Conservation (phyloP, 176 grass and related monocot genomes). For the Musa schizocarpa region DNA sequence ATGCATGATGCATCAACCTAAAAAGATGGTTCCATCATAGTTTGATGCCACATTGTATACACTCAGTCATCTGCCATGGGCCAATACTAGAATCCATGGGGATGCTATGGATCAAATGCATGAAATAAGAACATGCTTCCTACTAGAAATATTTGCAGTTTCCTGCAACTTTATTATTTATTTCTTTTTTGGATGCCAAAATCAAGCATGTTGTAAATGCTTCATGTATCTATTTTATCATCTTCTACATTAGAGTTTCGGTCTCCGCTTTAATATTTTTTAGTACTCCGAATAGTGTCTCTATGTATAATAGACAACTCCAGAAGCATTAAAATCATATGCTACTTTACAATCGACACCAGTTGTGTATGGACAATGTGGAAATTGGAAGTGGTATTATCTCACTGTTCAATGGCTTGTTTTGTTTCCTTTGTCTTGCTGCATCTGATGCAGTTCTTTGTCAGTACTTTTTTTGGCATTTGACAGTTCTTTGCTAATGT, state of each 20-base stretch:
- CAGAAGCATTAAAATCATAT: neutral
- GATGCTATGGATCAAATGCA: neutral
- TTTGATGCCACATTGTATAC: neutral
- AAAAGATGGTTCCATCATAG: neutral
- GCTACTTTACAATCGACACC: neutral
- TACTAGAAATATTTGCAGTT: neutral
- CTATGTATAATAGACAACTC: too few relatives aligned
- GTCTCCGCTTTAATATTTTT: neutral
- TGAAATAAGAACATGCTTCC: neutral
- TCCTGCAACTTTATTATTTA: neutral
- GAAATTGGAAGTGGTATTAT: neutral
- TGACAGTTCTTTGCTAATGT: neutral
- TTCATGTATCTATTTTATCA: neutral
- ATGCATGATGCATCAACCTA: neutral
- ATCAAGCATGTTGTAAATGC: neutral
- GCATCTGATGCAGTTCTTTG: neutral
- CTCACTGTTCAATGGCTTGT: neutral
- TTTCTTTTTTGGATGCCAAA: neutral
- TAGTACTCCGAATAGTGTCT: too few relatives aligned
- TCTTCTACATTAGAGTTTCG: neutral
- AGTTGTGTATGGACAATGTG: neutral
- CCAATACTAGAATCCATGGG: neutral
- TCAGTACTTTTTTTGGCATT: neutral
- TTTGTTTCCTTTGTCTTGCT: neutral
- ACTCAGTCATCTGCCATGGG: neutral